phyloP scores from a whole-genome alignment of 23 red algal genomes.

The Cyanidioschyzon merolae region DNA sequence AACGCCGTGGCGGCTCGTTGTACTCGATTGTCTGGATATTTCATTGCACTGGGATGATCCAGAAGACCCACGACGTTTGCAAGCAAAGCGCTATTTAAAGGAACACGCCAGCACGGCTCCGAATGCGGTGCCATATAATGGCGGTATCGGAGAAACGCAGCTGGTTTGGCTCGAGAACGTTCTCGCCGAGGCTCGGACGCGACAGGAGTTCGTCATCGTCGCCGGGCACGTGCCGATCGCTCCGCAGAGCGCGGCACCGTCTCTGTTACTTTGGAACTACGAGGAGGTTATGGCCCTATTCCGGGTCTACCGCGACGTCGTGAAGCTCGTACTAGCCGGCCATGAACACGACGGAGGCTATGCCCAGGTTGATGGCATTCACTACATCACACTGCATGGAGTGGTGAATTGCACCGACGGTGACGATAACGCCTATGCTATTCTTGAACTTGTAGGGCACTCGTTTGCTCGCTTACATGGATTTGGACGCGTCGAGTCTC shows the following conservation, averaged over 20 bases:
- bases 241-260: background rate
- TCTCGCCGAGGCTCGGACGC: background rate
- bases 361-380: constrained; percentile 13
- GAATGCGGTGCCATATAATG: constrained; percentile 9
- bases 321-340: constrained; percentile 1
- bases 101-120: background rate
- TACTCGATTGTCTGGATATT: constrained; percentile 5
- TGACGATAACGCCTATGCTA: background rate
- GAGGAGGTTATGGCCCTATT: constrained; percentile 6
- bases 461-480: background rate
- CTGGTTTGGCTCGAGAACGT: constrained; percentile 11
- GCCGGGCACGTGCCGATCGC: constrained; percentile 11
- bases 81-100: constrained; percentile 1
- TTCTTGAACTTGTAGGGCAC: background rate
- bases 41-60: constrained; percentile 8
- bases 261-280: constrained; percentile 2
- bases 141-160: constrained; percentile 5
- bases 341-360: constrained; percentile 9
- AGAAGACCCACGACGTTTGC: background rate
- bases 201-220: background rate
- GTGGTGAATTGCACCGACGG: constrained; percentile 1
- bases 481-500: background rate
- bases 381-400: background rate
- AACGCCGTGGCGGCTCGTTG: background rate
- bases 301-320: constrained; percentile 1